Evolutionary conservation across 1,139 yeast species (phyloP).

Genomic region (Schizosaccharomyces versatilis): DNA sequence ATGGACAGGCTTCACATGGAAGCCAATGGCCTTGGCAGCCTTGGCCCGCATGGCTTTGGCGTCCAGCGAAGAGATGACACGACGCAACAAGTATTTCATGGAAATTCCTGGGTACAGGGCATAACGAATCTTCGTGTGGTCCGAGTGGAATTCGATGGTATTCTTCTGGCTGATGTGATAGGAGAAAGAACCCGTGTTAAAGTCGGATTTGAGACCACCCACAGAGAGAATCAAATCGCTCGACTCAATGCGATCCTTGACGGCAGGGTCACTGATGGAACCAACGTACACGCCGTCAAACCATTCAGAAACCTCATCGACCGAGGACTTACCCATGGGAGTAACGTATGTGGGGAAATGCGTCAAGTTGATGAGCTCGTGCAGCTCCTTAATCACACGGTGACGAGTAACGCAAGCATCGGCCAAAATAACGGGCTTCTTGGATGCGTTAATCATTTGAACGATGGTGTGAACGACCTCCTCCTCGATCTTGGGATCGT

Average conservation of each 20-base stretch:
- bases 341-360: constrained; percentile 28
- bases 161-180: constrained; percentile 20
- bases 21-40: not conserved
- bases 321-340: constrained; percentile 31
- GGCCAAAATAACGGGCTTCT: constrained; percentile 39
- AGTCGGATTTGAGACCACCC: constrained; percentile 24
- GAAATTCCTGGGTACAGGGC: constrained; percentile 16
- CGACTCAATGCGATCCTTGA: constrained; percentile 20
- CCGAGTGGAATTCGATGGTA: constrained; percentile 23
- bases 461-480: constrained; percentile 28
- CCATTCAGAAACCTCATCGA: constrained; percentile 37
- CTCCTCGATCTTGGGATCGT: constrained; percentile 20
- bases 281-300: constrained; percentile 51
- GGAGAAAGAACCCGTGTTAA: constrained; percentile 25
- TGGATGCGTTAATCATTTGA: constrained; percentile 28
- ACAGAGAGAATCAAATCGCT: constrained; percentile 22
- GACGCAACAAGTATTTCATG: constrained; percentile 22
- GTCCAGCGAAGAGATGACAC: constrained; percentile 21
- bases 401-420: constrained; percentile 46
- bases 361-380: constrained; percentile 27
- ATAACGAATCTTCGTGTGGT: constrained; percentile 27
- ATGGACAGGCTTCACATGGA: constrained; percentile 7
- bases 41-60: constrained; percentile 12
- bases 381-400: constrained; percentile 24
- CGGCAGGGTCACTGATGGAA: constrained; percentile 25